Evolutionary conservation across 2,329 filamentous ascomycete species (phyloP).

Genomic region (Spiromastix sp.): DNA sequence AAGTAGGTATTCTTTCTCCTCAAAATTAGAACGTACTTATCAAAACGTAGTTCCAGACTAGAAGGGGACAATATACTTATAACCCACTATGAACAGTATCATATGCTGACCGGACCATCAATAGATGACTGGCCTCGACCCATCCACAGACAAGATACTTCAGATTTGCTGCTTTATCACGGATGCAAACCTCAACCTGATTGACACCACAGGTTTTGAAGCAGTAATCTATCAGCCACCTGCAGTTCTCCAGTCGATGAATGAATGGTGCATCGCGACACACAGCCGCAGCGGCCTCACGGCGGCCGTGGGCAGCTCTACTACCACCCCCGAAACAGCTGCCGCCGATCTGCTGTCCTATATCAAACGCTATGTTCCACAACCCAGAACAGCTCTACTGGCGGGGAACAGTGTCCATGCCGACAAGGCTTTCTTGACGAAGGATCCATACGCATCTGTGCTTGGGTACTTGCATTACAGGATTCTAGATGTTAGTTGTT

Average conservation of each 20-base stretch:
- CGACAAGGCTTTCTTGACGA: slow-evolving; percentile 70
- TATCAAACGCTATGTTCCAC: slow-evolving; percentile 60
- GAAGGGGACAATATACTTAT: neutral
- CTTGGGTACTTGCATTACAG: slow-evolving; percentile 76
- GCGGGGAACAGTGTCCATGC: slow-evolving; percentile 92
- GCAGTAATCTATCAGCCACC: slow-evolving; percentile 64
- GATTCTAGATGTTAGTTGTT: slow-evolving; percentile 79
- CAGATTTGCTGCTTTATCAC: slow-evolving; percentile 91
- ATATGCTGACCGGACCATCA: neutral
- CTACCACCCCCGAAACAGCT: slow-evolving; percentile 60
- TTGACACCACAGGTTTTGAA: slow-evolving; percentile 72
- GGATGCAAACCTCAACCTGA: slow-evolving; percentile 61
- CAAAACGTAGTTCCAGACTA: too few relatives aligned
- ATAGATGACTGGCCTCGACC: slow-evolving; percentile 85
- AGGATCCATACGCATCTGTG: slow-evolving; percentile 62
- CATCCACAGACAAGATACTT: slow-evolving; percentile 71
- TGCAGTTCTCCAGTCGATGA: slow-evolving; percentile 65
- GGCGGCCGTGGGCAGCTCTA: slow-evolving; percentile 61
- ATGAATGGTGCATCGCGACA: slow-evolving; percentile 75
- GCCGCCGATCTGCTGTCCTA: slow-evolving; percentile 66
- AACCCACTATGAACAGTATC: neutral
- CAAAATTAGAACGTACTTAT: too few relatives aligned
- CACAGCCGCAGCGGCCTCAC: slow-evolving; percentile 78
- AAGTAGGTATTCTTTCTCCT: slow-evolving; percentile 34
- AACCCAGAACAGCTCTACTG: slow-evolving; percentile 57